phyloP scores from a whole-genome alignment of 2,329 filamentous ascomycete genomes.

The Cercospora sojina region DNA sequence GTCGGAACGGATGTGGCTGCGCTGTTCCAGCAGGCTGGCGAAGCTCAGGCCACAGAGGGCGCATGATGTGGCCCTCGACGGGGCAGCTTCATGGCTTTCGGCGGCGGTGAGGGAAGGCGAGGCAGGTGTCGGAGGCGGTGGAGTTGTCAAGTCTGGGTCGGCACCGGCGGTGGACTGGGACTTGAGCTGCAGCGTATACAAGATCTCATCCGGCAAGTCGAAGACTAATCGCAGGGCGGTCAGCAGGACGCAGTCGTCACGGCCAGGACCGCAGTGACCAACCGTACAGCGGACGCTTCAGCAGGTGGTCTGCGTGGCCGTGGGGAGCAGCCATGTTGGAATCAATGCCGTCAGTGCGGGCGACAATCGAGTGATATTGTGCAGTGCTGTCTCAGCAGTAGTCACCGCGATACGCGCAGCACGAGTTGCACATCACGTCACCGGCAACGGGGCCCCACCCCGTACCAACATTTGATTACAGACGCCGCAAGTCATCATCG shows the following conservation, averaged over 20 bases:
- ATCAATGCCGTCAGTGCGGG: not conserved
- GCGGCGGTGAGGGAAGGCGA: constrained; percentile 11
- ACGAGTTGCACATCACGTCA: not conserved
- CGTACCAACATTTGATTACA: not conserved
- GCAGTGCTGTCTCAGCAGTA: not conserved
- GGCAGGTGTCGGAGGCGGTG: constrained; percentile 4
- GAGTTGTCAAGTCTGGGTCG: constrained; percentile 33
- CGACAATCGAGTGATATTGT: not conserved
- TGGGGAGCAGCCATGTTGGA: constrained; percentile 31
- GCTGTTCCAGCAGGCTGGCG: constrained; percentile 72
- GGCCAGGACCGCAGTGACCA: constrained; percentile 18
- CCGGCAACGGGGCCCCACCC: not conserved
- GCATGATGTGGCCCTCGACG: constrained; percentile 69
- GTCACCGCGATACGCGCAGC: not conserved
- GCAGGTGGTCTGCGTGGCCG: constrained; percentile 34
- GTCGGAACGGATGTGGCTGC: constrained; percentile 83
- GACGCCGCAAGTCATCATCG: not conserved
- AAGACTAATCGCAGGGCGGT: constrained; percentile 59
- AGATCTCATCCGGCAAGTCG: constrained; percentile 73
- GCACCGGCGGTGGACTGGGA: constrained; percentile 42
- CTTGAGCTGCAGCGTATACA: constrained; percentile 65
- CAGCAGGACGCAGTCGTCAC: not conserved
- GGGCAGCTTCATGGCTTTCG: constrained; percentile 45
- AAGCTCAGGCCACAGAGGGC: constrained; percentile 75
- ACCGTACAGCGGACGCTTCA: constrained; percentile 55